Percentiles rank a stretch among this genome's conserved stretches.
These are phyloP conservation scores for Vairimorpha ceranae DNA, from an alignment of 371 early-diverging fungal genomes.

Conservation along the genomic window DNA sequence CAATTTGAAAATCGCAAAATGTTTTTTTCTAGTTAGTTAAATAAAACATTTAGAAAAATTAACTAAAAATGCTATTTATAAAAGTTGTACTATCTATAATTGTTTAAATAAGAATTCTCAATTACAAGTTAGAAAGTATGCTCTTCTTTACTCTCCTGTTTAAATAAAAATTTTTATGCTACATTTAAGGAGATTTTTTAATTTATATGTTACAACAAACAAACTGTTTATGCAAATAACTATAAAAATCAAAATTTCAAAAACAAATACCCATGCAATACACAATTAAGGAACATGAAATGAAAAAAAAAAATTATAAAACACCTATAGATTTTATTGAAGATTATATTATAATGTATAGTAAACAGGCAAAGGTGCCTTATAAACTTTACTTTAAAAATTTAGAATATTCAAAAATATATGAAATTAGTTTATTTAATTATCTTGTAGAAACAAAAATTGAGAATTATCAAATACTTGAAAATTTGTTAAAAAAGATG, in stretches of 20 bases:
- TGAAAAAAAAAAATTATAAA: neutral
- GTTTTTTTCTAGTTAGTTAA: too few species aligned
- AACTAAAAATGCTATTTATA: too few species aligned
- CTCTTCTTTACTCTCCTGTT: too few species aligned
- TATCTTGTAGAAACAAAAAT: neutral
- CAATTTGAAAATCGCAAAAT: too few species aligned
- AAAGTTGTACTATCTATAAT: too few species aligned
- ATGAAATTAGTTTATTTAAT: conserved; percentile 13
- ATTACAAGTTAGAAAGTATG: too few species aligned
- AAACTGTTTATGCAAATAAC: neutral
- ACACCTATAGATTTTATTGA: conserved; percentile 11
- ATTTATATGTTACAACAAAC: too few species aligned
- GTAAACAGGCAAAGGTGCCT: conserved; percentile 7
- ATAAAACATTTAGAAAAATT: too few species aligned
- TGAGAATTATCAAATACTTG: neutral
- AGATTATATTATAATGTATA: conserved; percentile 22
- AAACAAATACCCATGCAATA: neutral
- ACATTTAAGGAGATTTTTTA: too few species aligned
- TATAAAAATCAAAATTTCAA: neutral
- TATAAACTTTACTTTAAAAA: conserved; percentile 18
- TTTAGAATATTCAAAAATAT: conserved; percentile 13
- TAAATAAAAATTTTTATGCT: too few species aligned
- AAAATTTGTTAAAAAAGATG: neutral
- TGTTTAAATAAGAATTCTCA: too few species aligned
- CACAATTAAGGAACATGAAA: neutral